Evolutionary conservation across 345 rosid genomes (phyloP), one percentile per base, ranked within the genome.

Genomic region (Noccaea caerulescens): DNA sequence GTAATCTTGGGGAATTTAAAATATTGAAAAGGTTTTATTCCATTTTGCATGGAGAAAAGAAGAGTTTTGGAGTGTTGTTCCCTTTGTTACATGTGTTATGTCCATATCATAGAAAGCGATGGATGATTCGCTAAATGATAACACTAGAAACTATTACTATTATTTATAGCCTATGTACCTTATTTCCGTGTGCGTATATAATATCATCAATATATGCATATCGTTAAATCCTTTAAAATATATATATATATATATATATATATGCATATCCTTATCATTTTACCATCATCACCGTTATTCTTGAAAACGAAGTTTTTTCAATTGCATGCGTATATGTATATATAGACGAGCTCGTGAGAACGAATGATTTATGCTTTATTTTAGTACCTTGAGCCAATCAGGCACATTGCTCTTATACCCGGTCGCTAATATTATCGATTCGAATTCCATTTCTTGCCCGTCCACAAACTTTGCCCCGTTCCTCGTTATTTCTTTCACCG

Each of bases 341-440:
- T 11, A 53, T 53, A 55, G 33, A 47, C 11, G 13, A 51, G 10
- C 8, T 10, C 25, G 42, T 38, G 14, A 49, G 37, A 14, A 1
- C 13, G 47, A 46, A 7, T 32, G 33, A 9, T 51, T 16, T 23
- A 36, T 44, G 55, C 33, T 34, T 1, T 57, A n/a, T 11, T 18
- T 0, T 12, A 16, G 71, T 82, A 93, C 98, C 96, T 88, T 84
- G 69, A 93, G 93, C 98, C 98, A 93, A 73, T 72, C 56, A 37
- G 97, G 96, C n/a, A 93, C 97, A 12, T 83, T 93, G 78, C 98
- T 93, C 72, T 77, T 88, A 66, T 88, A 93, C 7, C 98, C 98
- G 25, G 98, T 93, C 50, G 98, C 98, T 55, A 93, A 68, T 58
- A 93, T 84, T 73, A 93, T 81, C 2, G 98, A 78, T 68, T 88